Evolutionary conservation across 148 eudicot species (phyloP), one percentile per base, ranked within the genome.

Genomic region (Limonium bicolor): DNA sequence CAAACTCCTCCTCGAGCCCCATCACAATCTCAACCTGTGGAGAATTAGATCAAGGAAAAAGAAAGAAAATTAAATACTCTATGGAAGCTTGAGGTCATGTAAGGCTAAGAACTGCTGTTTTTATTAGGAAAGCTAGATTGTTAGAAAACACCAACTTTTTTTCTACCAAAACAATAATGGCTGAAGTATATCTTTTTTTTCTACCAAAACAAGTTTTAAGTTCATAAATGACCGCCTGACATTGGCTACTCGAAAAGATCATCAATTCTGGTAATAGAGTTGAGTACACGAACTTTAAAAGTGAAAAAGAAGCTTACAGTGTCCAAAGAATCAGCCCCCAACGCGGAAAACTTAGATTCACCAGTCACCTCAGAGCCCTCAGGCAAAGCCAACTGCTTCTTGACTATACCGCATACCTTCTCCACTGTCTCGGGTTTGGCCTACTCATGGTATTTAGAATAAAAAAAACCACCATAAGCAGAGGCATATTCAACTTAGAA

Each of bases 351-450:
- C 33, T 36, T 36, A n/a, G 54, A 50, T 23, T 50, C 54, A 1
- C 43, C 54, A 5, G 44, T 36, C 4, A 50, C 42, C 4, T 42
- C 10, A 6, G 54, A 22, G 0, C 18, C 65, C 5, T 53, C 48
- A 2, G 47, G 1, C 20, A 60, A 42, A 36, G 65, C 65, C 40
- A 60, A 18, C 18, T 60, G 65, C 34, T 52, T 45, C 65, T 37
- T 60, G 35, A 60, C 65, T 2, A 60, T 60, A 2, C 7, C 15
- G 19, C 65, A 28, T 1, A 60, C 65, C 47, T 53, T 60, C 5
- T 53, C 47, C 12, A 60, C 48, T 16, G 65, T 60, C 21, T 60
- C 65, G 24, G 48, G 48, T 7, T 53, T 60, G 38, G 65, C 65
- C 64, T 60, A 53, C 7, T 35, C 51, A 27, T 14, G 23, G 10